Evolutionary conservation across 2,329 filamentous ascomycete species (phyloP).

Genomic region (Aspergillus aculeatinus): DNA sequence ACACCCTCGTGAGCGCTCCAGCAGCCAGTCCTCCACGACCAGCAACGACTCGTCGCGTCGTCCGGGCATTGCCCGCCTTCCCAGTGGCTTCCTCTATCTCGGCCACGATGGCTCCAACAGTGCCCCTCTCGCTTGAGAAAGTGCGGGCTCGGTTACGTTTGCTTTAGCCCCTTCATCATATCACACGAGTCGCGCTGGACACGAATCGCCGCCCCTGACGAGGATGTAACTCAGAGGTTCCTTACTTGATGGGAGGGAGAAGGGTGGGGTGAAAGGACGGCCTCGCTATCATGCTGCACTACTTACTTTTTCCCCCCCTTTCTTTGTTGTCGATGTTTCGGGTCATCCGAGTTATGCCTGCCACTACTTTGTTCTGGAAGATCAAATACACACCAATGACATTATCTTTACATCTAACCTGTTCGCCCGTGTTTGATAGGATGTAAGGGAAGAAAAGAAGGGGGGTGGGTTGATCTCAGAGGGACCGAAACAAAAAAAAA

Average conservation of each 20-base stretch:
- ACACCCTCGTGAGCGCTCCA: constrained; percentile 23
- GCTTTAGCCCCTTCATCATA: background rate
- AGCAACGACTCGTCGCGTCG: constrained; percentile 6
- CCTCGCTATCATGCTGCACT: background rate
- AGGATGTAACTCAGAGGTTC: background rate
- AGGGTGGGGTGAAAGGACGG: background rate
- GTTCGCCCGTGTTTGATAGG: background rate
- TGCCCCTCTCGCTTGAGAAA: background rate
- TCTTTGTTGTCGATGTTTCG: background rate
- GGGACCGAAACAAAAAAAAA: background rate
- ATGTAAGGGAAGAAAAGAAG: no score
- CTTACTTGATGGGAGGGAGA: background rate
- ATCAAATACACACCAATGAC: constrained; percentile 2
- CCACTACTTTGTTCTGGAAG: background rate
- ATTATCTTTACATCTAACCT: constrained; percentile 5
- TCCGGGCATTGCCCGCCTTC: constrained; percentile 14
- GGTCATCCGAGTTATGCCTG: background rate
- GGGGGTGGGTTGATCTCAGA: no score
- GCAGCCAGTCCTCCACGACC: constrained; percentile 28
- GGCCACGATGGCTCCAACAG: constrained; percentile 21
- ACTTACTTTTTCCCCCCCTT: background rate
- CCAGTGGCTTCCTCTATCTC: constrained; percentile 30
- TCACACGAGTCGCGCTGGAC: constrained; percentile 18
- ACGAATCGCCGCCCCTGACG: constrained; percentile 3
- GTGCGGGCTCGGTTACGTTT: background rate